Conservation (phyloP, 2,329 filamentous ascomycete genomes). For the Ambrosiella beaveri region DNA sequence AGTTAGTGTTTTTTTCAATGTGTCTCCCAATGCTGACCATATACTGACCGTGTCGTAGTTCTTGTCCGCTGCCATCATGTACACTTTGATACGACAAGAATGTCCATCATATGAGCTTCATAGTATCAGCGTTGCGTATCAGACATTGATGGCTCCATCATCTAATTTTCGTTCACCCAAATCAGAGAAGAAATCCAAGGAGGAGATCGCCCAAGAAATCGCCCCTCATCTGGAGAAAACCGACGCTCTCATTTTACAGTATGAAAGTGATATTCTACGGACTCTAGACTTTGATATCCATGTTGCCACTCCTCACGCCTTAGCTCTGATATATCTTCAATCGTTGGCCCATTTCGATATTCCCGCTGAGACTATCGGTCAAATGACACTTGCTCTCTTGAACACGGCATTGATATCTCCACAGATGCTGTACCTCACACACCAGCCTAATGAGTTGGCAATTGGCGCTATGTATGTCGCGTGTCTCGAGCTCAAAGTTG, state of each 20-base stretch:
- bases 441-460: conserved; percentile 73
- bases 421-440: conserved; percentile 77
- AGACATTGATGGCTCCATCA: conserved; percentile 52
- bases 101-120: not conserved
- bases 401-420: conserved; percentile 75
- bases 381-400: conserved; percentile 55
- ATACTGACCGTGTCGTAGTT: conserved; percentile 1
- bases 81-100: conserved; percentile 7
- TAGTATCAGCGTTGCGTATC: conserved; percentile 47
- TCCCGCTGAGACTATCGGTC: conserved; percentile 7
- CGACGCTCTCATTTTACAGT: conserved; percentile 46
- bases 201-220: not conserved
- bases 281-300: conserved; percentile 68
- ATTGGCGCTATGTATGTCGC: conserved; percentile 85
- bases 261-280: conserved; percentile 62
- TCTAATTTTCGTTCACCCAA: conserved; percentile 29
- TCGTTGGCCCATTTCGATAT: conserved; percentile 51
- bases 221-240: not conserved
- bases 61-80: conserved; percentile 9
- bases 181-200: conserved; percentile 15
- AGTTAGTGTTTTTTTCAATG: conserved; percentile 19
- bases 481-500: conserved; percentile 55
- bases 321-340: conserved; percentile 85
- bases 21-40: not conserved
- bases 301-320: conserved; percentile 67